Percentiles rank a stretch among this genome's conserved stretches.
Conservation (phyloP, 768 basidiomycete genomes). For the Tricholoma saponaceum region DNA sequence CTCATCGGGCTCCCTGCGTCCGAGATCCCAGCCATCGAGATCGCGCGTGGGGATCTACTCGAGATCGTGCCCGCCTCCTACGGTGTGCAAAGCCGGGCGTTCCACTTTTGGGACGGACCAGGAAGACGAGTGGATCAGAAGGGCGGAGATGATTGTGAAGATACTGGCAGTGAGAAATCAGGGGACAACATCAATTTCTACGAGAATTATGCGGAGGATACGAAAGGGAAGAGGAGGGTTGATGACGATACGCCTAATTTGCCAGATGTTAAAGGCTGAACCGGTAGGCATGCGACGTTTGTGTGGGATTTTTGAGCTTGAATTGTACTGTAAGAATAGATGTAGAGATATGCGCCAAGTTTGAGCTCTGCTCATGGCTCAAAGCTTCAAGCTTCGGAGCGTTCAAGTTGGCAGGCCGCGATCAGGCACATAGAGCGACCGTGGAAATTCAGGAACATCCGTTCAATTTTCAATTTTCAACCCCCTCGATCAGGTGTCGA, state of each 20-base stretch:
- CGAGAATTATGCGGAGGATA: conserved; percentile 83
- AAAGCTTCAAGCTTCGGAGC: too few relatives aligned
- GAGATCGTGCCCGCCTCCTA: conserved; percentile 89
- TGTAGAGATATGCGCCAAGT: neutral
- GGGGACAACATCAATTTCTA: conserved; percentile 56
- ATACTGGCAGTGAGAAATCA: conserved; percentile 25
- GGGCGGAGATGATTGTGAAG: conserved; percentile 40
- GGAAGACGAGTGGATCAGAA: conserved; percentile 47
- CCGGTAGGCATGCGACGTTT: too few relatives aligned
- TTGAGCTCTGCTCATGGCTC: too few relatives aligned
- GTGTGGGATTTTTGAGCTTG: too few relatives aligned
- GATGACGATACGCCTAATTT: neutral
- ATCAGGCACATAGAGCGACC: too few relatives aligned
- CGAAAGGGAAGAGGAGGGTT: conserved; percentile 52
- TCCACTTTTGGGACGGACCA: conserved; percentile 90
- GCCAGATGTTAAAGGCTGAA: neutral
- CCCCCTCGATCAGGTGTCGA: neutral
- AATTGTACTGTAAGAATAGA: neutral
- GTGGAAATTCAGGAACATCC: too few relatives aligned
- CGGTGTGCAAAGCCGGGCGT: conserved; percentile 86
- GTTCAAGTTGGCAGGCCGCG: too few relatives aligned
- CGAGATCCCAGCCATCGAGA: conserved; percentile 96
- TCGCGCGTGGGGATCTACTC: conserved; percentile 93
- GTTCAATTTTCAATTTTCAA: too few relatives aligned
- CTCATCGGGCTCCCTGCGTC: conserved; percentile 91